Conservation (phyloP, 1,284 basidiomycete genomes). For the Ceratobasidium sp. region DNA sequence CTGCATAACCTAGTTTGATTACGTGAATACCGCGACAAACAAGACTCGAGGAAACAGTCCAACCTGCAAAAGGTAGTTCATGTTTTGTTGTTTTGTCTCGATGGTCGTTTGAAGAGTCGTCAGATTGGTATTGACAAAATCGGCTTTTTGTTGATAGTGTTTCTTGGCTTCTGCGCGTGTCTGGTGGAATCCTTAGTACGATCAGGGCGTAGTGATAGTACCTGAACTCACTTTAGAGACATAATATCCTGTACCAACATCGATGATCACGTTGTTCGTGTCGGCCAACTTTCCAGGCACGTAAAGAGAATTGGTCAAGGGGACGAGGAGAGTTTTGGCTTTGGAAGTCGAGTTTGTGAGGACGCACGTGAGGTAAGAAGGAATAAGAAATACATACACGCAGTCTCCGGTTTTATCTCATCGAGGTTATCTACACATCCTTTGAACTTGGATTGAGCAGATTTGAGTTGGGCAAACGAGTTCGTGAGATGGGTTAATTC, state of each 20-base stretch:
- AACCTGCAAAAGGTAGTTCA: slow-evolving; percentile 82
- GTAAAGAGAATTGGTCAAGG: slow-evolving; percentile 94
- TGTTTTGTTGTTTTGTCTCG: slow-evolving; percentile 89
- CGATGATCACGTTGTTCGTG: slow-evolving; percentile 89
- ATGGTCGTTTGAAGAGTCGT: slow-evolving; percentile 88
- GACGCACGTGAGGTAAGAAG: background rate
- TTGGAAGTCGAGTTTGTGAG: slow-evolving; percentile 11
- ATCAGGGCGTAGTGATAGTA: background rate
- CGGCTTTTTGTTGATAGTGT: slow-evolving; percentile 82
- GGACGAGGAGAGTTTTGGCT: slow-evolving; percentile 92
- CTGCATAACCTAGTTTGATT: slow-evolving; percentile 27
- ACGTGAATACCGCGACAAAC: background rate
- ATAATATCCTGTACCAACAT: slow-evolving; percentile 97
- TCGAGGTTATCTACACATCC: slow-evolving; percentile 85
- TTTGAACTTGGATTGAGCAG: slow-evolving; percentile 93
- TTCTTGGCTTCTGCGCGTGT: slow-evolving; percentile 81
- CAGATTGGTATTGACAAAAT: slow-evolving; percentile 83
- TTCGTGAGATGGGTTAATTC: slow-evolving; percentile 93
- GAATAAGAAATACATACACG: slow-evolving; percentile 66
- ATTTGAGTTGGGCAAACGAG: slow-evolving; percentile 93
- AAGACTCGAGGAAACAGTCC: background rate
- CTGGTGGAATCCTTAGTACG: slow-evolving; percentile 59
- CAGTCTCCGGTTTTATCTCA: slow-evolving; percentile 82
- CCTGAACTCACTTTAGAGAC: slow-evolving; percentile 83
- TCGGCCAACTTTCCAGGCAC: slow-evolving; percentile 92